Percentiles rank a stretch among this genome's conserved stretches.
Conservation (phyloP, 2,329 filamentous ascomycete species). For the Dactylellina drechsleri region DNA sequence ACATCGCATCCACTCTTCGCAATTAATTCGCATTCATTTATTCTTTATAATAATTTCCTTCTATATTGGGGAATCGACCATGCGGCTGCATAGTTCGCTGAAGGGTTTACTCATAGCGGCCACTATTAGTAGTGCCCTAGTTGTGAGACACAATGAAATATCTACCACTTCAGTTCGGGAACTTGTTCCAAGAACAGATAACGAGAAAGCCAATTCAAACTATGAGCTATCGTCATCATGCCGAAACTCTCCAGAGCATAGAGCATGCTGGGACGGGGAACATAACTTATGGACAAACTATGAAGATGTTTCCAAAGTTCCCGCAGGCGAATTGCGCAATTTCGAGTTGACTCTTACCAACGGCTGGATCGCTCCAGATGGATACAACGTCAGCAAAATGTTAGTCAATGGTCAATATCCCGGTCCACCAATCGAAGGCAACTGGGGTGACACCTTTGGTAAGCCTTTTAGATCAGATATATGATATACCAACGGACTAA, state of each 20-base stretch:
- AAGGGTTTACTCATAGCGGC: conserved; percentile 15
- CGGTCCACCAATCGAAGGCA: conserved; percentile 73
- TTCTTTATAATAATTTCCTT: background rate
- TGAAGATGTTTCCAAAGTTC: conserved; percentile 32
- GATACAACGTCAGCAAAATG: conserved; percentile 63
- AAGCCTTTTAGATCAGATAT: conserved; percentile 49
- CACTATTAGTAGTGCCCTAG: background rate
- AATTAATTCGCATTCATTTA: no score
- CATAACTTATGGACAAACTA: conserved; percentile 36
- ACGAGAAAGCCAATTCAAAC: background rate
- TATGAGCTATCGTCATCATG: conserved; percentile 19
- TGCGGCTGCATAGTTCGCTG: conserved; percentile 10
- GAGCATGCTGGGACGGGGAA: conserved; percentile 32
- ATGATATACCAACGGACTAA: conserved; percentile 22
- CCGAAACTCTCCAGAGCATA: conserved; percentile 15
- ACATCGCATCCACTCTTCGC: no score
- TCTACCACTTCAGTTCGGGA: background rate
- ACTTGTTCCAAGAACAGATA: conserved; percentile 8
- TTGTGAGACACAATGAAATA: background rate
- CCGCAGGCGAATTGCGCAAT: conserved; percentile 49
- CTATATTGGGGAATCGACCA: background rate
- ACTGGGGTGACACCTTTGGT: conserved; percentile 72
- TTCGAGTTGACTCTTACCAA: conserved; percentile 69
- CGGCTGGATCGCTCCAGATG: conserved; percentile 68
- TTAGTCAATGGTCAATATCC: conserved; percentile 74